These are phyloP conservation scores for Hanseniaspora lachancei DNA, from an alignment of 805 yeast genomes.

Conservation along the genomic window DNA sequence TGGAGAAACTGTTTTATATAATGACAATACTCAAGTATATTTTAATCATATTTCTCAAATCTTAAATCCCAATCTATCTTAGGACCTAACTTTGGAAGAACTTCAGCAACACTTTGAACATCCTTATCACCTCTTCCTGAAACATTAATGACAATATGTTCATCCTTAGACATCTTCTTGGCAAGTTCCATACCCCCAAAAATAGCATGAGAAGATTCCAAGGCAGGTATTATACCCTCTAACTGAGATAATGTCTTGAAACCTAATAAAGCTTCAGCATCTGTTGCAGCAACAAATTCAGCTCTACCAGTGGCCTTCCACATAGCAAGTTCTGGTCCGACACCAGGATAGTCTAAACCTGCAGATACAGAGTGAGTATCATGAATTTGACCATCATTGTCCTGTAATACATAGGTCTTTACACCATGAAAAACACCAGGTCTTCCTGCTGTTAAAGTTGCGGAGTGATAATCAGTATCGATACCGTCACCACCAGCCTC, in stretches of 20 bases:
- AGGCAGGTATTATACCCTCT: constrained; percentile 97
- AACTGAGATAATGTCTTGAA: constrained; percentile 77
- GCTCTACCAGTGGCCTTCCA: constrained; percentile 96
- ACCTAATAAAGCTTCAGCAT: constrained; percentile 87
- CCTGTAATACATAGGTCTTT: constrained; percentile 83
- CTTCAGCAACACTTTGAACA: constrained; percentile 93
- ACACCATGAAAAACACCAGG: constrained; percentile 99
- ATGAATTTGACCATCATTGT: constrained; percentile 84
- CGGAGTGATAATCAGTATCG: constrained; percentile 79
- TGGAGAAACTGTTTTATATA: not conserved
- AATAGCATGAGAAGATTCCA: constrained; percentile 94
- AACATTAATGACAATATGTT: constrained; percentile 73
- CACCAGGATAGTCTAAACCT: constrained; percentile 98
- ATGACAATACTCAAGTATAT: not conserved
- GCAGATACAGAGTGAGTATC: constrained; percentile 98
- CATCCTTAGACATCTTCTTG: constrained; percentile 61
- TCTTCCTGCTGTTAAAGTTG: constrained; percentile 85
- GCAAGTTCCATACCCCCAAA: constrained; percentile 85
- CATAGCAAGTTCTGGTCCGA: constrained; percentile 91
- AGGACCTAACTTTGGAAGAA: constrained; percentile 79
- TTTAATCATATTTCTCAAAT: constrained; percentile 40
- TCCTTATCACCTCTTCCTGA: constrained; percentile 99
- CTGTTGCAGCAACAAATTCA: constrained; percentile 78
- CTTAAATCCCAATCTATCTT: constrained; percentile 92
- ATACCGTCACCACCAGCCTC: constrained; percentile 99